These are phyloP conservation scores for Leptomonas pyrrhocoris DNA, from an alignment of 208 protist species.

Conservation along the genomic window DNA sequence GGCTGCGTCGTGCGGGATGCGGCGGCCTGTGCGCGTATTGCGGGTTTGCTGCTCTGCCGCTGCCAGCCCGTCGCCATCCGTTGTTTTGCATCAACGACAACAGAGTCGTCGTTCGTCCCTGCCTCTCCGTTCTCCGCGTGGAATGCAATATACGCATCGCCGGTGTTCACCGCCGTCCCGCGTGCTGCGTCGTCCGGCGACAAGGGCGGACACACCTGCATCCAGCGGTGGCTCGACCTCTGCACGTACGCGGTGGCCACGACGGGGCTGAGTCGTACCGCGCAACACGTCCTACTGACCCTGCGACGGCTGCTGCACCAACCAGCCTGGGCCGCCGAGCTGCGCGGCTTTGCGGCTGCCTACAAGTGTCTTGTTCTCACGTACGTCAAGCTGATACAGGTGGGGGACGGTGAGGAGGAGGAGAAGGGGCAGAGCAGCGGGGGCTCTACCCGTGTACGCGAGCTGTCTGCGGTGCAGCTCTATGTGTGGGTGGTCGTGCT, in stretches of 20 bases:
- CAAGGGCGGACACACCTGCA: conserved; percentile 19
- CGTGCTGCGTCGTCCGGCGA: not conserved
- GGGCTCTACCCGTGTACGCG: conserved; percentile 3
- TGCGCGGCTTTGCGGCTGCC: conserved; percentile 30
- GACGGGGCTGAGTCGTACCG: conserved; percentile 33
- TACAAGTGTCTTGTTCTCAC: conserved; percentile 26
- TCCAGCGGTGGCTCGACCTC: conserved; percentile 28
- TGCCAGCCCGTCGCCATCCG: conserved; percentile 34
- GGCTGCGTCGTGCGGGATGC: conserved; percentile 28
- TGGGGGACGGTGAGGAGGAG: not conserved
- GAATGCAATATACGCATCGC: conserved; percentile 29
- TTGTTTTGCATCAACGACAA: not conserved
- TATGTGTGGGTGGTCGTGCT: conserved; percentile 38
- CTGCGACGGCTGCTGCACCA: conserved; percentile 33
- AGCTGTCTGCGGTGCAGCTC: conserved; percentile 22
- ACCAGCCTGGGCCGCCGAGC: conserved; percentile 33
- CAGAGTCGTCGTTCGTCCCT: not conserved
- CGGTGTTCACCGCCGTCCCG: conserved; percentile 28
- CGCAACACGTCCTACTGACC: conserved; percentile 37
- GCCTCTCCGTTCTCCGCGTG: not conserved
- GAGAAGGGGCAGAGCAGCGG: not conserved
- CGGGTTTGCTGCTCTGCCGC: conserved; percentile 39
- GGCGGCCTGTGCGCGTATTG: conserved; percentile 32
- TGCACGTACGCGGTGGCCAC: conserved; percentile 31
- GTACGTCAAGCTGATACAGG: conserved; percentile 18